These are phyloP conservation scores for Avicennia marina DNA, from an alignment of 257 asterid species.

Conservation along the genomic window DNA sequence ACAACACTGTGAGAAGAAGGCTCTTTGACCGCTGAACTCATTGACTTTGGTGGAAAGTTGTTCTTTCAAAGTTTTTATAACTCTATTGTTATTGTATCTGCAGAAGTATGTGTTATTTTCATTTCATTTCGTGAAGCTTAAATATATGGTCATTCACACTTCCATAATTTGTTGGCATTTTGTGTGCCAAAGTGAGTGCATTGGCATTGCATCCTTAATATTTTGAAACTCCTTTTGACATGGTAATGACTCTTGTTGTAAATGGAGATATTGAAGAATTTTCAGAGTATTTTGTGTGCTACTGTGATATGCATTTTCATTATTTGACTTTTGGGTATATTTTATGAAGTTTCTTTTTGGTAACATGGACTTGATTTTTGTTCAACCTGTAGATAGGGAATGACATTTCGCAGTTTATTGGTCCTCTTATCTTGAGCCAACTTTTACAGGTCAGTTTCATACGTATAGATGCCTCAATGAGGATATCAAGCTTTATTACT, in stretches of 20 bases:
- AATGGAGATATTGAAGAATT: no score
- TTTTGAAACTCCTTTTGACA: slow-evolving; percentile 16
- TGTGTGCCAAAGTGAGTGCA: not conserved
- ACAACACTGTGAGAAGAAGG: no score
- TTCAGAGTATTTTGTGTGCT: slow-evolving; percentile 1
- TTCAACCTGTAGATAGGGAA: slow-evolving; percentile 66
- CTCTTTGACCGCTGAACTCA: no score
- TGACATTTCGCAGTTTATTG: slow-evolving; percentile 80
- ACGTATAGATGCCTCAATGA: slow-evolving; percentile 2
- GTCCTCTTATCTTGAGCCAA: slow-evolving; percentile 74
- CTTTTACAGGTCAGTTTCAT: slow-evolving; percentile 66
- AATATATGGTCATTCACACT: not conserved
- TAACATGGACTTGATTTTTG: slow-evolving; percentile 25
- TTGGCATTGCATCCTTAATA: not conserved
- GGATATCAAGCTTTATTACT: not conserved
- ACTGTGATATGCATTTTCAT: slow-evolving; percentile 6
- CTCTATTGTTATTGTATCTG: no score
- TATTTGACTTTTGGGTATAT: slow-evolving; percentile 8
- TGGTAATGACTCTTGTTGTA: no score
- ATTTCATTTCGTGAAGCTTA: slow-evolving; percentile 7
- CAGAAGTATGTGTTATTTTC: not conserved
- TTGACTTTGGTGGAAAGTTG: no score
- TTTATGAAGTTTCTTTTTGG: slow-evolving; percentile 12
- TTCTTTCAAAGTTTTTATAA: no score
- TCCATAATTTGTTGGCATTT: not conserved